Conservation (phyloP, 2,329 filamentous ascomycete species). For the Chaetomium sp. region DNA sequence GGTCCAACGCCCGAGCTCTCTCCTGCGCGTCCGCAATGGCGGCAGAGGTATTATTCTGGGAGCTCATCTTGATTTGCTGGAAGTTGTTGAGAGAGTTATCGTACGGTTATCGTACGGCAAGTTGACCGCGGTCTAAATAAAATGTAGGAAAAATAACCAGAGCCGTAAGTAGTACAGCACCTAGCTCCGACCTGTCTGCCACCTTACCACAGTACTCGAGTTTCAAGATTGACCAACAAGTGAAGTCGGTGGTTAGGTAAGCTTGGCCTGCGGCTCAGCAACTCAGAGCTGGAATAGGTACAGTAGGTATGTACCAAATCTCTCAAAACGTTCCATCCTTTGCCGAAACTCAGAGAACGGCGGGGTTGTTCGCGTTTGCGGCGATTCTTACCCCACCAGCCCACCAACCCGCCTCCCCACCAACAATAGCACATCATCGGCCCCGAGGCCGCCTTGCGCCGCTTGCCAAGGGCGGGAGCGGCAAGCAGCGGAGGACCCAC, state of each 20-base stretch:
- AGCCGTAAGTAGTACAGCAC: too few relatives aligned
- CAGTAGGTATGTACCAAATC: background rate
- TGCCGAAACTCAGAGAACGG: background rate
- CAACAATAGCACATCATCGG: conserved; percentile 7
- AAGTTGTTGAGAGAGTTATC: background rate
- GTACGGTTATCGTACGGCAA: too few relatives aligned
- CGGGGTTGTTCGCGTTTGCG: conserved; percentile 4
- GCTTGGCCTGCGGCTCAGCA: background rate
- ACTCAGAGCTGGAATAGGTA: too few relatives aligned
- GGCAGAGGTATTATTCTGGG: background rate
- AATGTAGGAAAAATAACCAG: background rate
- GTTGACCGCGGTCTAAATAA: background rate
- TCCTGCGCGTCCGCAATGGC: conserved; percentile 21
- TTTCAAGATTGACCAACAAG: background rate
- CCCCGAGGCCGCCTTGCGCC: conserved; percentile 6
- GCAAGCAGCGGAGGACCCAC: conserved; percentile 21
- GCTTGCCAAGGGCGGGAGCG: conserved; percentile 16
- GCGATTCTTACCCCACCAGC: conserved; percentile 15
- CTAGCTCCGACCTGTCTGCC: background rate
- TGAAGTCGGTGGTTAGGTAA: background rate
- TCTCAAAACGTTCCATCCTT: background rate
- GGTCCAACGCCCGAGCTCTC: conserved; percentile 32
- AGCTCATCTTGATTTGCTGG: conserved; percentile 23
- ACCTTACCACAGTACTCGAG: background rate
- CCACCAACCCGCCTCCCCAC: background rate